phyloP scores from a whole-genome alignment of 257 asterid species.

The Orobanche coerulescens region DNA sequence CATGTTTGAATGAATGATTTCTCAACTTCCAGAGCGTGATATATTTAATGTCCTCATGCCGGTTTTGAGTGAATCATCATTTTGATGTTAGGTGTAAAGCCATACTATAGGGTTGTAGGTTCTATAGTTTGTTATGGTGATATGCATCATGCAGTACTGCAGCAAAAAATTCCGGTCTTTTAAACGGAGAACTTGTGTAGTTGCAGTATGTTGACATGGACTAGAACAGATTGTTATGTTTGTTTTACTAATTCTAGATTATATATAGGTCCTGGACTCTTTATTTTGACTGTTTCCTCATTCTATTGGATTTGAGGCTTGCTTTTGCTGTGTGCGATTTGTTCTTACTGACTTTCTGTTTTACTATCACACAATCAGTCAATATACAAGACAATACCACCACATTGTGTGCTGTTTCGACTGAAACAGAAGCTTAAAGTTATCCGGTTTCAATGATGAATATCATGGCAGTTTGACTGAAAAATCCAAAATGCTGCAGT shows the following conservation, averaged over 20 bases:
- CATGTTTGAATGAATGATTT: constrained; percentile 33
- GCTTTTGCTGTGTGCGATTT: background rate
- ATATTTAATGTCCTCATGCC: background rate
- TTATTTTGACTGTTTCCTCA: background rate
- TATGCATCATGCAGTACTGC: constrained; percentile 15
- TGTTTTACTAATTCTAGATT: background rate
- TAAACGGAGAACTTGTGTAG: constrained; percentile 29
- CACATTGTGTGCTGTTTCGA: background rate
- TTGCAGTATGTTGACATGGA: constrained; percentile 13
- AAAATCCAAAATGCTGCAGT: background rate
- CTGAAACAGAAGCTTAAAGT: too few relatives aligned
- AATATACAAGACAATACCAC: background rate
- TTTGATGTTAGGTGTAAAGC: constrained; percentile 23
- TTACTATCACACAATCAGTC: background rate
- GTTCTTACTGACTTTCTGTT: background rate
- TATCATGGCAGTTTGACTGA: background rate
- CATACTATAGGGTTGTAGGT: constrained; percentile 22
- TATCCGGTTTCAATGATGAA: too few relatives aligned
- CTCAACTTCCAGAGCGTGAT: background rate
- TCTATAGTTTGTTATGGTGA: constrained; percentile 1
- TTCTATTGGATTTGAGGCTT: constrained; percentile 15
- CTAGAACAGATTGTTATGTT: background rate
- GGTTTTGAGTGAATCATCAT: constrained; percentile 5
- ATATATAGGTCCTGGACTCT: background rate
- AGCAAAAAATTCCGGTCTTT: constrained; percentile 36